Evolutionary conservation across 306 rosid species (phyloP).

Genomic region (Castanea crenata): DNA sequence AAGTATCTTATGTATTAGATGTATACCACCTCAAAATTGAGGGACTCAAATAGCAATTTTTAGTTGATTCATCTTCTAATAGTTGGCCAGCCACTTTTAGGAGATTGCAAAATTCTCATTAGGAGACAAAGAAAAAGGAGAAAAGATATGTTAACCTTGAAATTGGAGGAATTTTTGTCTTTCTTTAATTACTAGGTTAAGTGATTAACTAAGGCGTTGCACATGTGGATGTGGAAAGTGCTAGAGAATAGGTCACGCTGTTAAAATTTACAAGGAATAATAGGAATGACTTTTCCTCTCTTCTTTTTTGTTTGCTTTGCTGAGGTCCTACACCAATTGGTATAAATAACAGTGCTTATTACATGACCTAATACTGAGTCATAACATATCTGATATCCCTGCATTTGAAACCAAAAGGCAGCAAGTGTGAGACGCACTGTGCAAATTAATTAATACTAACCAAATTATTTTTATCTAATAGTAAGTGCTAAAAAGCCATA

Average conservation of each 20-base stretch:
- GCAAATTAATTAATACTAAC: background rate
- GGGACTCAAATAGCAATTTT: too few relatives aligned
- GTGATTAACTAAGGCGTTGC: conserved; percentile 18
- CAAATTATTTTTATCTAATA: background rate
- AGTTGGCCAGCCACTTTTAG: background rate
- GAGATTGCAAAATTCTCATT: conserved; percentile 4
- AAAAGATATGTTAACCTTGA: background rate
- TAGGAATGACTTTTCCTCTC: conserved; percentile 35
- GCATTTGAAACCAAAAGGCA: conserved; percentile 48
- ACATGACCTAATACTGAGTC: conserved; percentile 18
- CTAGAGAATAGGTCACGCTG: conserved; percentile 30
- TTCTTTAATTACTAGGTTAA: background rate
- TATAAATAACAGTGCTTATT: conserved; percentile 19
- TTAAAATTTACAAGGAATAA: conserved; percentile 36
- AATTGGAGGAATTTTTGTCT: conserved; percentile 1
- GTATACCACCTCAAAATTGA: too few relatives aligned
- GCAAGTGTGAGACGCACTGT: background rate
- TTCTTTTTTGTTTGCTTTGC: conserved; percentile 34
- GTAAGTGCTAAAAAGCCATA: background rate
- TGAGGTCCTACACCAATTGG: conserved; percentile 45
- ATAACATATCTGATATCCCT: background rate
- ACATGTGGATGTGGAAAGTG: conserved; percentile 28
- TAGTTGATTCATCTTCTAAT: too few relatives aligned
- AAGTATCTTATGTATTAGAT: too few relatives aligned
- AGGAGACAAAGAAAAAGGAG: conserved; percentile 19